Conservation (phyloP, 441 rosid species). For the Kokia cookei region DNA sequence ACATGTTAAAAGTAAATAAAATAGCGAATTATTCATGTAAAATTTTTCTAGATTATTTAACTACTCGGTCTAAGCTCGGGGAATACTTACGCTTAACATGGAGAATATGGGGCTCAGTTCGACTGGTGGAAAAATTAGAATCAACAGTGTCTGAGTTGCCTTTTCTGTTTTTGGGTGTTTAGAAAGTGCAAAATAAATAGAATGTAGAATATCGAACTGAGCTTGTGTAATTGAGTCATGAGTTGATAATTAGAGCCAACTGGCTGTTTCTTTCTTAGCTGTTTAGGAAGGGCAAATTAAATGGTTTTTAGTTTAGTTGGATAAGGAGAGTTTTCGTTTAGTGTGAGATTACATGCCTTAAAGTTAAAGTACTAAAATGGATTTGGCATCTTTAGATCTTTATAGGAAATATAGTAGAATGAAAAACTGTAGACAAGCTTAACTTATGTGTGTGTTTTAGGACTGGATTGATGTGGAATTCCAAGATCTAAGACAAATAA, state of each 20-base stretch:
- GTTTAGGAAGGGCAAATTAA: neutral
- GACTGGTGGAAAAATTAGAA: neutral
- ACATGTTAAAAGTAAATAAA: neutral
- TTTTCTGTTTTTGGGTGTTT: neutral
- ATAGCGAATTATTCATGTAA: neutral
- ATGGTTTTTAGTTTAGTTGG: neutral
- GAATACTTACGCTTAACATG: neutral
- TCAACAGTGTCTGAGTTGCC: neutral
- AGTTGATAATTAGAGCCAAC: too few relatives aligned
- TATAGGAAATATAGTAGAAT: neutral
- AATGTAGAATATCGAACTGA: too few relatives aligned
- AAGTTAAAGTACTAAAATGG: neutral
- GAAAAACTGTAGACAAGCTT: neutral
- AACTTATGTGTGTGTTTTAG: neutral
- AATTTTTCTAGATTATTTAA: neutral
- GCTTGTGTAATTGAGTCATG: too few relatives aligned
- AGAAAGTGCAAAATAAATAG: too few relatives aligned
- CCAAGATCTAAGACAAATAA: too few relatives aligned
- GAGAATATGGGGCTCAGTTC: neutral
- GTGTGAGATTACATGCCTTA: neutral
- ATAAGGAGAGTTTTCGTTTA: neutral
- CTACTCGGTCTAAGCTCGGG: neutral
- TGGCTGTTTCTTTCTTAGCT: too few relatives aligned
- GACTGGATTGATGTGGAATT: too few relatives aligned
- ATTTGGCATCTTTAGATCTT: neutral